These are phyloP conservation scores for Beauveria medogensis DNA, from an alignment of 2,329 filamentous ascomycete species.

Conservation along the genomic window DNA sequence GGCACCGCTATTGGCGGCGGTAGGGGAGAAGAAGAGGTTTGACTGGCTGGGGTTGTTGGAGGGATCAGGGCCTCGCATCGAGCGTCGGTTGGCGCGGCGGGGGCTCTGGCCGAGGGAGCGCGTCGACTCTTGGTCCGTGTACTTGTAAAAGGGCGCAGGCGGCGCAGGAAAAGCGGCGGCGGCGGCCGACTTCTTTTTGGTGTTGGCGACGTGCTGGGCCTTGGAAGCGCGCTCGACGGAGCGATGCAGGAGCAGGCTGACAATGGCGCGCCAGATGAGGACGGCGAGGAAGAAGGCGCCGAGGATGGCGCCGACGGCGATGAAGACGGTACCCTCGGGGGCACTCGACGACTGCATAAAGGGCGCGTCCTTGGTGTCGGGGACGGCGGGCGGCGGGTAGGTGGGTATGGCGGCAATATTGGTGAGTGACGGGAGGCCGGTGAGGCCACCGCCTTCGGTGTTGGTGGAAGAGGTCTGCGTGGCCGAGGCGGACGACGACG, in stretches of 20 bases:
- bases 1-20: slow-evolving; percentile 61
- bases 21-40: slow-evolving; percentile 92
- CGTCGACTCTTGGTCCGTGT: slow-evolving; percentile 50
- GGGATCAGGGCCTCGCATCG: slow-evolving; percentile 42
- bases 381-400: slow-evolving; percentile 67
- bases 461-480: not conserved
- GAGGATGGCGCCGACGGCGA: slow-evolving; percentile 81
- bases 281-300: slow-evolving; percentile 77
- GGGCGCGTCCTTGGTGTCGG: slow-evolving; percentile 74
- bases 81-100: slow-evolving; percentile 41
- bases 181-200: slow-evolving; percentile 38
- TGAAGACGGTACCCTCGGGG: slow-evolving; percentile 93
- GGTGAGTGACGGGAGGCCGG: slow-evolving; percentile 35
- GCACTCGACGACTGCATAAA: slow-evolving; percentile 83
- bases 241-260: slow-evolving; percentile 86
- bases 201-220: slow-evolving; percentile 60
- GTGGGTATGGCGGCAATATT: slow-evolving; percentile 35
- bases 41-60: slow-evolving; percentile 53
- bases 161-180: slow-evolving; percentile 48
- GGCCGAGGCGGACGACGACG: not conserved
- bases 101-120: slow-evolving; percentile 35
- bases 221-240: slow-evolving; percentile 81
- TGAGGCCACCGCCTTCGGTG: slow-evolving; percentile 15
- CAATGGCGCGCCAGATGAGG: slow-evolving; percentile 77
- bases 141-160: slow-evolving; percentile 56